Percentiles rank a stretch among this genome's conserved stretches.
Evolutionary conservation across 208 protist genomes (phyloP).

Genomic region (Trypanosoma conorhini): DNA sequence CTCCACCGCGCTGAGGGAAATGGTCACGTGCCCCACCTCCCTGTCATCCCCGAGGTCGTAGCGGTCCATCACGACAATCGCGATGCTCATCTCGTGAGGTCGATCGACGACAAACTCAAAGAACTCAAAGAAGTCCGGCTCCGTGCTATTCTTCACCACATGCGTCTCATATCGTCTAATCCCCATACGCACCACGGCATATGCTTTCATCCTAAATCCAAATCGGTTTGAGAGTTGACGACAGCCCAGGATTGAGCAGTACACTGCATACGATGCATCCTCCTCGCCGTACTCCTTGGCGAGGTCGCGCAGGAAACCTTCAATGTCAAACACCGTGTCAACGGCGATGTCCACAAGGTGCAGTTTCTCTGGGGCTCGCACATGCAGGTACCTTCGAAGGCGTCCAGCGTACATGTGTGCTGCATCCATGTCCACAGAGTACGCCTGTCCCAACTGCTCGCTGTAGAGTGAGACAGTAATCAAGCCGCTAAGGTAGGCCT

Average conservation of each 20-base stretch:
- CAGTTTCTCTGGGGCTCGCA: constrained; percentile 60
- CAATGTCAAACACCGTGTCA: constrained; percentile 81
- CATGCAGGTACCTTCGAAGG: constrained; percentile 64
- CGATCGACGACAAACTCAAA: constrained; percentile 77
- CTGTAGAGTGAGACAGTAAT: constrained; percentile 63
- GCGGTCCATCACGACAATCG: constrained; percentile 81
- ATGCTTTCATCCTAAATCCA: constrained; percentile 59
- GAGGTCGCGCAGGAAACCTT: constrained; percentile 77
- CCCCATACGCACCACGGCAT: constrained; percentile 73
- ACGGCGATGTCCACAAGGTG: constrained; percentile 77
- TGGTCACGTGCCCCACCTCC: constrained; percentile 63
- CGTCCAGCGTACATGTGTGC: constrained; percentile 59
- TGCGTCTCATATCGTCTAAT: constrained; percentile 72
- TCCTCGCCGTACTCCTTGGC: constrained; percentile 62
- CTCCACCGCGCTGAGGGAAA: constrained; percentile 45
- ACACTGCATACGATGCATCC: constrained; percentile 67
- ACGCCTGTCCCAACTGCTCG: constrained; percentile 68
- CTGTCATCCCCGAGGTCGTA: constrained; percentile 54
- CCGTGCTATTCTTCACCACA: constrained; percentile 54
- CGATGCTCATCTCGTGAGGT: constrained; percentile 41
- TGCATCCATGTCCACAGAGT: constrained; percentile 51
- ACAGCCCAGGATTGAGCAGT: constrained; percentile 77
- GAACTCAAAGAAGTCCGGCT: constrained; percentile 86
- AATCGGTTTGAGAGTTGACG: constrained; percentile 54
- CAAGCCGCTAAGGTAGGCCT: constrained; percentile 80